Percentiles rank a stretch among this genome's conserved stretches.
These are phyloP conservation scores for Penicillium vulpinum DNA, from an alignment of 2,329 filamentous ascomycete genomes.

Conservation along the genomic window DNA sequence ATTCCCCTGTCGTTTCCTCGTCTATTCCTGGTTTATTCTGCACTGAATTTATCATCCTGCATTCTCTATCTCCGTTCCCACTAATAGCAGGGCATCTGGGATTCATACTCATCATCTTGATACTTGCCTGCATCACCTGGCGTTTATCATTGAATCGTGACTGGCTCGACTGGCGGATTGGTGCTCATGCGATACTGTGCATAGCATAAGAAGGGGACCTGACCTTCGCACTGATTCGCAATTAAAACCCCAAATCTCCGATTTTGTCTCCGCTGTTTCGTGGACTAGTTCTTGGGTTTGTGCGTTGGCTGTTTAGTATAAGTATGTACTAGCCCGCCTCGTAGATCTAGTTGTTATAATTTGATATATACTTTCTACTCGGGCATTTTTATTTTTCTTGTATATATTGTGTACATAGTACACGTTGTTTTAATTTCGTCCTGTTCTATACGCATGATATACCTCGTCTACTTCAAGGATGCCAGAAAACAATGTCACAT, in stretches of 20 bases:
- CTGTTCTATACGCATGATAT: not conserved
- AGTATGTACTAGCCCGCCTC: not conserved
- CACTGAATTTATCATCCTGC: not conserved
- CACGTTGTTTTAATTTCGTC: not conserved
- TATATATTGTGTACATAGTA: not conserved
- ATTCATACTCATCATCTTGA: not conserved
- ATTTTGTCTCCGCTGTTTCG: not conserved
- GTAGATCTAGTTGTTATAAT: not conserved
- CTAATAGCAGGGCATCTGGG: not conserved
- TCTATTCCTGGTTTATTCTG: not conserved
- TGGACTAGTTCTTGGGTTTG: not conserved
- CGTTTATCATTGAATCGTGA: not conserved
- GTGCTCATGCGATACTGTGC: not conserved
- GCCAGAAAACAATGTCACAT: slow-evolving; percentile 28
- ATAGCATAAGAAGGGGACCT: not conserved
- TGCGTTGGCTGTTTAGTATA: not conserved
- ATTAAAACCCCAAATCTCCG: not conserved
- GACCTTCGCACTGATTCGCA: not conserved
- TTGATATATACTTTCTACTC: not conserved
- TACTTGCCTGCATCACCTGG: not conserved
- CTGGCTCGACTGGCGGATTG: not conserved
- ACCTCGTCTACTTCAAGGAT: not conserved
- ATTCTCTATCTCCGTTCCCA: not conserved
- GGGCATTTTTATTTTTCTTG: not conserved
- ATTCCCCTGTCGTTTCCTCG: not conserved